A percentile compares a stretch with the other conserved stretches of the same genome.
These are phyloP conservation scores for Nakazawaea laoshanensis DNA, from an alignment of 805 yeast genomes.

Conservation along the genomic window DNA sequence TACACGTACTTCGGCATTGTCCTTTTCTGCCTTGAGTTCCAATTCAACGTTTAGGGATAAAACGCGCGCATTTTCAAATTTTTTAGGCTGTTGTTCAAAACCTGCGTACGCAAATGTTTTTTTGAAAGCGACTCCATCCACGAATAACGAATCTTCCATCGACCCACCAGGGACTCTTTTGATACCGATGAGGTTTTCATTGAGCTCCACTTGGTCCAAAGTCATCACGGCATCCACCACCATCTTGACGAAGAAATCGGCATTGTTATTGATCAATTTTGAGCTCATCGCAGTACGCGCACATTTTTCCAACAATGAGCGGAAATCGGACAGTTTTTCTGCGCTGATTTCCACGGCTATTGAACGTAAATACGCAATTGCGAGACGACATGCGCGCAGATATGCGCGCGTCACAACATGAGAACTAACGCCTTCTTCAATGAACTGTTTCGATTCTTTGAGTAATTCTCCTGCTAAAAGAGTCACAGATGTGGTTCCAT, in stretches of 20 bases:
- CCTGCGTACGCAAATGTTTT: constrained; percentile 98
- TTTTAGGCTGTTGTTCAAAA: constrained; percentile 96
- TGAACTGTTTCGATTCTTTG: constrained; percentile 82
- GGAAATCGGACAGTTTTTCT: constrained; percentile 43
- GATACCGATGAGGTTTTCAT: constrained; percentile 87
- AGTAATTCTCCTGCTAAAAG: constrained; percentile 90
- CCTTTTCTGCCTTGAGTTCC: constrained; percentile 96
- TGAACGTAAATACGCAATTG: constrained; percentile 65
- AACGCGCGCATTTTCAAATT: constrained; percentile 70
- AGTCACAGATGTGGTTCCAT: constrained; percentile 95
- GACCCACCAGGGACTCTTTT: constrained; percentile 95
- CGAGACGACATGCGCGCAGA: constrained; percentile 71
- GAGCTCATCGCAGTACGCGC: constrained; percentile 98
- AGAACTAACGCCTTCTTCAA: constrained; percentile 94
- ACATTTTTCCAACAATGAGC: constrained; percentile 78
- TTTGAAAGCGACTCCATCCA: constrained; percentile 94
- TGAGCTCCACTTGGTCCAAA: constrained; percentile 76
- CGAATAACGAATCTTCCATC: constrained; percentile 84
- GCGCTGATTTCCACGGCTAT: constrained; percentile 57
- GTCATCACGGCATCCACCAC: constrained; percentile 92
- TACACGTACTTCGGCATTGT: constrained; percentile 96
- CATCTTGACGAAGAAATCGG: constrained; percentile 89
- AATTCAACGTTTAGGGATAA: constrained; percentile 84
- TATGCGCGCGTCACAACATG: constrained; percentile 84
- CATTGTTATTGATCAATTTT: constrained; percentile 80